phyloP scores from a whole-genome alignment of 108 stramenopile genomes.

The Nannochloropsis salina region DNA sequence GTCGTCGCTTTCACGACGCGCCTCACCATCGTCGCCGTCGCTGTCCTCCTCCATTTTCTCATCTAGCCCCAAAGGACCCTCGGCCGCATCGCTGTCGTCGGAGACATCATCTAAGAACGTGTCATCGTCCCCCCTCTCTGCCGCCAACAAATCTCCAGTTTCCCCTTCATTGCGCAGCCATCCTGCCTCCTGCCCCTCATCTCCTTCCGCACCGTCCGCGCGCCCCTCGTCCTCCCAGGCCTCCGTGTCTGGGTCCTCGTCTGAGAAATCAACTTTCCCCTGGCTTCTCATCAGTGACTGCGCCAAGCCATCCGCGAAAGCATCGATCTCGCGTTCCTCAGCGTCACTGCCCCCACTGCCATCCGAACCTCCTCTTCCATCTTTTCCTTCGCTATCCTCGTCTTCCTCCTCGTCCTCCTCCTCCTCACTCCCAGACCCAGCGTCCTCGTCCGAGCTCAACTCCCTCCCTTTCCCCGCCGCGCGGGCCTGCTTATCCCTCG shows the following conservation, averaged over 20 bases:
- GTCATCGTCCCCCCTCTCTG: conserved; percentile 25
- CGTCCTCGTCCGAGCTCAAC: conserved; percentile 19
- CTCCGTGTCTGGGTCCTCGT: conserved; percentile 85
- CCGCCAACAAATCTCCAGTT: neutral
- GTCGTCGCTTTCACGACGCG: conserved; percentile 31
- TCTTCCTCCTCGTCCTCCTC: neutral
- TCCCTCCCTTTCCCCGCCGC: conserved; percentile 58
- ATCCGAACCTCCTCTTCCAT: conserved; percentile 32
- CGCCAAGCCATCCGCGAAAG: conserved; percentile 79
- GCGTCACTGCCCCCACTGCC: conserved; percentile 56
- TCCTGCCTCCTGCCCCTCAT: neutral
- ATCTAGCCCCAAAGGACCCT: conserved; percentile 22
- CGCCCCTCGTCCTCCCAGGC: conserved; percentile 70
- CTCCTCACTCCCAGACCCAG: neutral
- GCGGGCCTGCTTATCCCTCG: conserved; percentile 68
- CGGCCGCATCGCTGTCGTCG: conserved; percentile 34
- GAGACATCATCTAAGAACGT: conserved; percentile 41
- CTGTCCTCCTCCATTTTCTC: conserved; percentile 55
- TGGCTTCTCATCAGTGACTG: conserved; percentile 72
- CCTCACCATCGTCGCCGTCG: conserved; percentile 43
- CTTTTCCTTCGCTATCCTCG: neutral
- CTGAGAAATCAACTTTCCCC: conserved; percentile 69
- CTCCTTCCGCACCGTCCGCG: conserved; percentile 22
- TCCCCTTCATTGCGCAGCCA: conserved; percentile 28
- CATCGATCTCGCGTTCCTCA: conserved; percentile 62